Evolutionary conservation across 2,329 filamentous ascomycete species (phyloP), one percentile per base, ranked within the genome.

Genomic region (Alternaria ethzedia): DNA sequence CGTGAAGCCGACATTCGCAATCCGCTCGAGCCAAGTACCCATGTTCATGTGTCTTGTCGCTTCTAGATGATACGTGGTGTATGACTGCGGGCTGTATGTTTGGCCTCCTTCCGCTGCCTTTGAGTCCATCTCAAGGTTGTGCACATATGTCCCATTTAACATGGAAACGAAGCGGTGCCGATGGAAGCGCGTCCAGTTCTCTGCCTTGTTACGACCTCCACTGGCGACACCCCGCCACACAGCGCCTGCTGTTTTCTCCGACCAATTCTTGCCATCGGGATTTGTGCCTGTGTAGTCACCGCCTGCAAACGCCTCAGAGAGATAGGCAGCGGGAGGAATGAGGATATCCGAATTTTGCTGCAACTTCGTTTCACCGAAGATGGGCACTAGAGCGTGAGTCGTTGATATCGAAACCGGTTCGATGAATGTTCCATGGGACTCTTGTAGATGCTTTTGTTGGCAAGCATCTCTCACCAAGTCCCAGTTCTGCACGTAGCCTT

Each of bases 81-180:
- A 72, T 50, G 74, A 57, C 44, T 76, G 77, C 61, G 86, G 57
- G 8, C 73, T 76, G 64, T 82, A 80, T 41, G 82, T 83, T 17
- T 78, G 78, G 5, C 78, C 76, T 47, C 67, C 65, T 21, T 13
- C 21, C 15, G 69, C 76, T 52, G 59, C 43, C 5, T 66, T 45
- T 5, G 52, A 20, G 36, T 59, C 60, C 25, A 41, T 54, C 68
- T 90, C 86, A 3, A 86, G 86, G 7, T 78, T 73, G 6, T 73
- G 71, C 5, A 91, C 82, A 60, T 83, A 85, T 8, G 89, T 91
- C 11, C 83, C 86, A 70, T 94, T 93, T 72, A 89, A 86, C 88
- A 93, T 91, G 49, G 88, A 84, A 2, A 93, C 86, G 73, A 94
- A 92, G 2, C 91, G 89, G 73, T 93, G 91, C 4, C 91, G 87